Percentiles rank a stretch among this genome's conserved stretches.
phyloP scores from a whole-genome alignment of 2,329 filamentous ascomycete genomes.

The Triangularia setosa region DNA sequence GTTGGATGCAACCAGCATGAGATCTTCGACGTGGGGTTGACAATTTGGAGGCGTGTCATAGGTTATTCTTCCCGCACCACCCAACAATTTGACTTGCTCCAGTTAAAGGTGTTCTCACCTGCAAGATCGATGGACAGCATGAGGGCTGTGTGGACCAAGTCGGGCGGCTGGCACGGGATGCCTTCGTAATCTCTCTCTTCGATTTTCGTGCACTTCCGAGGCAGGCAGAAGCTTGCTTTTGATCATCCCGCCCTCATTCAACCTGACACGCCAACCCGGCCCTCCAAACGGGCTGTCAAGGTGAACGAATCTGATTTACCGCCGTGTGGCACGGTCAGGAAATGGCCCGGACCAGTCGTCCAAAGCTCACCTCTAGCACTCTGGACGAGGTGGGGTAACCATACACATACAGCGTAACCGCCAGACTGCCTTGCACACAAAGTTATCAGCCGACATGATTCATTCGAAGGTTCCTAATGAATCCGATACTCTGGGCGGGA shows the following conservation, averaged over 20 bases:
- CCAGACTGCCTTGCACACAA: not conserved
- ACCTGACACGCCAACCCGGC: slow-evolving; percentile 14
- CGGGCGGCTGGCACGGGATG: not conserved
- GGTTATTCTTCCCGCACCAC: not conserved
- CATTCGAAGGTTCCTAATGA: not conserved
- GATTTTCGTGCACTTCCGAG: slow-evolving; percentile 1
- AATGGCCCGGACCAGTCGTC: slow-evolving; percentile 13
- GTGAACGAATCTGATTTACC: slow-evolving; percentile 13
- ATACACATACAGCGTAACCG: not conserved
- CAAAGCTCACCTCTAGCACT: not conserved
- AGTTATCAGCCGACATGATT: not conserved
- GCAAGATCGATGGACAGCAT: slow-evolving; percentile 1
- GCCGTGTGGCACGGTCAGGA: slow-evolving; percentile 7
- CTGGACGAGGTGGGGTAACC: not conserved
- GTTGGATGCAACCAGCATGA: not conserved
- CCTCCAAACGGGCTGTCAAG: slow-evolving; percentile 2
- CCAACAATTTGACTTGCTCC: not conserved
- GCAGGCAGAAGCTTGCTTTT: slow-evolving; percentile 4
- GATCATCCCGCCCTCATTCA: slow-evolving; percentile 10
- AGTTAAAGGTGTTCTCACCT: not conserved
- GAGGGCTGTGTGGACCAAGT: not conserved
- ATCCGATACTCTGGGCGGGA: not conserved
- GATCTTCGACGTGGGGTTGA: not conserved
- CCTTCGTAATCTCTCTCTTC: not conserved
- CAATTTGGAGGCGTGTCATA: not conserved